Evolutionary conservation across 2,329 filamentous ascomycete genomes (phyloP).

Genomic region (Canariomyces notabilis): DNA sequence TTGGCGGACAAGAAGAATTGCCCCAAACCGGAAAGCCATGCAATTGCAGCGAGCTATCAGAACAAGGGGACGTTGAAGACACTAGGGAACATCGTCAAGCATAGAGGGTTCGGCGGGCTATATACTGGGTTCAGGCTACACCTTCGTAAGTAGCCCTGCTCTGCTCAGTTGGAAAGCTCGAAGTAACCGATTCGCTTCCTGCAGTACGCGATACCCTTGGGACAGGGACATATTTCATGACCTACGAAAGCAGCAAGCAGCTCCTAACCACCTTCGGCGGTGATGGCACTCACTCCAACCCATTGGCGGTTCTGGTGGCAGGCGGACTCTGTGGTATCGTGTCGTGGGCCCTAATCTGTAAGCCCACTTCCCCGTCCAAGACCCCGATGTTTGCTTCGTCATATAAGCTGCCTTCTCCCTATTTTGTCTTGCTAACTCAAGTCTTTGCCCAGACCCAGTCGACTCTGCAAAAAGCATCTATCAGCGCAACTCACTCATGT

Average conservation of each 20-base stretch:
- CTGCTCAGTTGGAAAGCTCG: not conserved
- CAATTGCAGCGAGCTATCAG: slow-evolving; percentile 64
- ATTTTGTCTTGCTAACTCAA: slow-evolving; percentile 7
- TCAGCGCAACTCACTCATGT: slow-evolving; percentile 72
- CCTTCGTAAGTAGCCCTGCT: slow-evolving; percentile 52
- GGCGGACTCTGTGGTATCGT: slow-evolving; percentile 79
- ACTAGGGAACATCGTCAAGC: slow-evolving; percentile 69
- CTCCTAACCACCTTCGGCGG: slow-evolving; percentile 68
- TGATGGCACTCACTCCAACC: slow-evolving; percentile 68
- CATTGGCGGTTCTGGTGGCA: slow-evolving; percentile 70
- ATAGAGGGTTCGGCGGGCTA: slow-evolving; percentile 66
- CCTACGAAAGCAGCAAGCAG: slow-evolving; percentile 83
- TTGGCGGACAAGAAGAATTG: slow-evolving; percentile 56
- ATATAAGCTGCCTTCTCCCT: not conserved
- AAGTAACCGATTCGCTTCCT: not conserved
- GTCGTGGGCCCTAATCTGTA: slow-evolving; percentile 74
- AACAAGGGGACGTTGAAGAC: slow-evolving; percentile 74
- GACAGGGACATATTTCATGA: slow-evolving; percentile 82
- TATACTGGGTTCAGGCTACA: slow-evolving; percentile 80
- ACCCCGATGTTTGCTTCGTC: not conserved
- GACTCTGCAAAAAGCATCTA: slow-evolving; percentile 84
- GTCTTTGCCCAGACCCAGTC: slow-evolving; percentile 52
- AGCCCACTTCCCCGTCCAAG: slow-evolving; percentile 29
- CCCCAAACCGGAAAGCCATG: slow-evolving; percentile 46
- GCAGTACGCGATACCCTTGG: slow-evolving; percentile 76